These are phyloP conservation scores for Deuterostichococcus epilithicus DNA, from an alignment of 139 green algal genomes.

Conservation along the genomic window DNA sequence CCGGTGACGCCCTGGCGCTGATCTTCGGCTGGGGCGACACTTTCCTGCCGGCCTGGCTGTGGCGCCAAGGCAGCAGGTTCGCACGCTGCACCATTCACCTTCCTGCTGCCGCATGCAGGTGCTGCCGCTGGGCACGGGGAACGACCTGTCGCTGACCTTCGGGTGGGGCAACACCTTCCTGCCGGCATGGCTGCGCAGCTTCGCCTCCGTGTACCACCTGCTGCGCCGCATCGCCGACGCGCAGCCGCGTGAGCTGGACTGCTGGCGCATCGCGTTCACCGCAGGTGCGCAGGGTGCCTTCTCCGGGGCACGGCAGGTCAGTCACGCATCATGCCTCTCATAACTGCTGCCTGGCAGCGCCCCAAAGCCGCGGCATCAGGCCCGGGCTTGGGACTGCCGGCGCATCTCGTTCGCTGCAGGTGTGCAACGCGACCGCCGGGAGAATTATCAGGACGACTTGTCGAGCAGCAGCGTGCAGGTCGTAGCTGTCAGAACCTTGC, in stretches of 20 bases:
- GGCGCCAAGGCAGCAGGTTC: no score
- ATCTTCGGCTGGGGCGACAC: constrained; percentile 70
- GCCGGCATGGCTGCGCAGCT: constrained; percentile 29
- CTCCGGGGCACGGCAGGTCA: no score
- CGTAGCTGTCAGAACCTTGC: no score
- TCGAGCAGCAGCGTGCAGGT: no score
- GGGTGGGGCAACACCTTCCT: constrained; percentile 61
- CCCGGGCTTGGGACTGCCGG: constrained; percentile 53
- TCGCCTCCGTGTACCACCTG: constrained; percentile 54
- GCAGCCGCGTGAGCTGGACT: constrained; percentile 30
- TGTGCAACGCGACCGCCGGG: no score
- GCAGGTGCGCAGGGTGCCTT: constrained; percentile 4
- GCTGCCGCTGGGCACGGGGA: constrained; percentile 77
- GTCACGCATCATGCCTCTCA: no score
- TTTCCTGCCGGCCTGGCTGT: constrained; percentile 59
- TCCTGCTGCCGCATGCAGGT: background rate
- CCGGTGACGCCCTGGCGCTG: constrained; percentile 74
- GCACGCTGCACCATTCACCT: no score
- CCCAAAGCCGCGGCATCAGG: no score
- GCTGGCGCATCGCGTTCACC: constrained; percentile 33
- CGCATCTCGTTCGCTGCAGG: constrained; percentile 19
- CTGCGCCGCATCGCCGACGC: constrained; percentile 51
- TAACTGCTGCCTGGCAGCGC: no score
- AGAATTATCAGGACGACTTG: no score
- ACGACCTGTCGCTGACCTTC: constrained; percentile 74